Evolutionary conservation across 345 rosid genomes (phyloP), one percentile per base, ranked within the genome.

Genomic region (Arabis hirsuta): DNA sequence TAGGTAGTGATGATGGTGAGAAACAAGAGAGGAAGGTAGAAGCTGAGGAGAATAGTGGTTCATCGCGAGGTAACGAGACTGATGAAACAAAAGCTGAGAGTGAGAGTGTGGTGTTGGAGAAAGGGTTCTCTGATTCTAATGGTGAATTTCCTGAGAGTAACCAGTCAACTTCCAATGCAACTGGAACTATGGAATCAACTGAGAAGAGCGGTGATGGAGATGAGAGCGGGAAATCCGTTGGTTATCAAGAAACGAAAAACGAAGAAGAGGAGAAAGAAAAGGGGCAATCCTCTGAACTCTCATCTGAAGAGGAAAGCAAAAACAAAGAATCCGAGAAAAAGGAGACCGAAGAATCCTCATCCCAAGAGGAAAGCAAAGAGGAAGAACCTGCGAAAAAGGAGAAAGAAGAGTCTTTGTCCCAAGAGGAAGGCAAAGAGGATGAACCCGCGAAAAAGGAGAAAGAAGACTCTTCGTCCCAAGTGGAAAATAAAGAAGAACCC

Each of bases 101-200:
- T 64, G 64, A 39, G 48, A 69, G 61, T 78, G 84, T 65, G 64
- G 82, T 73, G 48, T 65, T 31, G 45, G 76, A 62, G 44, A 84
- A 83, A 29, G 73, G 80, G 0, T 81, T 74, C 29, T 78, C 84
- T 14, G 86, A 53, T 71, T 67, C 81, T 55, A 76, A 76, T 50
- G 81, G 79, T 70, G 76, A 78, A 56, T 86, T 78, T 68, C 76
- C 87, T 55, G 82, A 75, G 79, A 54, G 79, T 56, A 74, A 68
- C 41, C 78, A 48, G 47, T 61, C 72, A 39, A 65, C 64, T 79
- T 79, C 84, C 14, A 77, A 72, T 68, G 51, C 79, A 47, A 77
- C 82, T 0, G 79, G 81, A 47, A 76, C 34, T 53, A 36, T 57
- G 27, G 65, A 57, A 62, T 31, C 77, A 19, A 47, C 11, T 62